Base-by-base conservation (phyloP, 2,329 filamentous ascomycete species). In the Anisogramma anomala region DNA sequence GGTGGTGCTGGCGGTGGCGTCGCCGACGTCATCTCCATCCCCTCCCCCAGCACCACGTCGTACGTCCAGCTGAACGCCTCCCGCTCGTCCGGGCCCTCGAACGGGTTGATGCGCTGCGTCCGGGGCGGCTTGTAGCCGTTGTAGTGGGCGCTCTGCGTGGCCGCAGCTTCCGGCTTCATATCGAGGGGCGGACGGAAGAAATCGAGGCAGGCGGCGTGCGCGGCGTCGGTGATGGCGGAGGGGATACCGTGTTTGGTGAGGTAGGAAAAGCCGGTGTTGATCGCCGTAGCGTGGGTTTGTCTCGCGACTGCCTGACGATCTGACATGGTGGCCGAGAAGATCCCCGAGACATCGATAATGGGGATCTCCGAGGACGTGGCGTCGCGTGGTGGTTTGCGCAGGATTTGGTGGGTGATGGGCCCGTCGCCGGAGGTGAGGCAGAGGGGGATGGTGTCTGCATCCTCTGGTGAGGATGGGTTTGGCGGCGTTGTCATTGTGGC, bases 181-280 rank as follows among this genome's bases (percentile, higher is more conserved):
- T 62, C 60, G 0, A 52, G 45, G 0, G 66, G 55, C 45, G 73
- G 69, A 4, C 55, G 59, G 55, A 75, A 74, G 51, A 74, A 74
- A 3, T 57, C 51, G 3, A 64, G 48, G 23, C 58, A 60, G 7
- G 57, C 60, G 4, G 49, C 38, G 19, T 61, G 57, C 0, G 58
- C 61, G 1, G 50, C 43, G 4, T 55, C 43, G 3, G 53, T 57
- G 10, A 55, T 39, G 19, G 53, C 50, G 1, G 56, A 30, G 0
- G 61, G 43, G 18, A 72, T 64, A 3, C 68, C 65, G 43, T 73
- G 69, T 42, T 71, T 68, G 45, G 58, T 60, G 44, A 74, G 60
- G 55, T 74, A 74, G 55, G 75, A 74, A 57, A 75, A 75, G 3
- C 71, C 71, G 0, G 59, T 71, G 27, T 63, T 68, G 11, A 65